Base-by-base conservation (phyloP, 2,329 filamentous ascomycete species). In the Hypoxylon sp. region DNA sequence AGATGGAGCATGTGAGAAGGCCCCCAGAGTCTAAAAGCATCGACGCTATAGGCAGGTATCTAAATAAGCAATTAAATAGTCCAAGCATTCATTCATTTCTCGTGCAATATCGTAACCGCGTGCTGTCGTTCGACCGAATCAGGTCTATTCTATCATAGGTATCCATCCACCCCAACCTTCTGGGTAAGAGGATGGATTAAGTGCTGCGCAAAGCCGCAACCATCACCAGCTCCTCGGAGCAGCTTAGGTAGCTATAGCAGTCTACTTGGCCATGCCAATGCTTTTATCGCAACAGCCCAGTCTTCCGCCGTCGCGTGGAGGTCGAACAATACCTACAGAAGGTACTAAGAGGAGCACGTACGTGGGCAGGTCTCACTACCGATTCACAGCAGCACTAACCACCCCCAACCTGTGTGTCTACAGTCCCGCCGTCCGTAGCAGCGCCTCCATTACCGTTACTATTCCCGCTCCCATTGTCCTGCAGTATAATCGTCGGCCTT, bases 401-500 rank as follows among this genome's bases (percentile, higher is more conserved):
- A 31, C 7, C 27, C 11, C 48, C 48, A 14, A 3, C 30, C 5
- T 17, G 44, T 5, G 42, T 31, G 20, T 2, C 2, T 2, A 20
- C 20, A 20, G 20, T 20, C 20, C 20, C 20, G 20, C 20, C 20
- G 17, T 31, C 25, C 30, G 13, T 27, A 49, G n/a, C 40, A 6
- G 14, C 22, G 27, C 50, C 37, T 17, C 25, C 57, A 48, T 17
- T 27, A 0, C 48, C 53, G 31, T 31, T 44, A 8, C 30, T 57
- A 25, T 14, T n/a, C 25, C 25, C 25, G 2, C 7, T 40, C 20
- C 33, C 17, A 22, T 13, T 35, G 44, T 65, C 62, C 42, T 64
- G 62, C 17, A 69, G 33, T 30, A 77, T 73, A 46, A 77, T 75
- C 51, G 71, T 72, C 6, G 76, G 76, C 53, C 74, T 58, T 7